Conservation (phyloP, 2,329 filamentous ascomycete species). For the Hypoxylon sp. region DNA sequence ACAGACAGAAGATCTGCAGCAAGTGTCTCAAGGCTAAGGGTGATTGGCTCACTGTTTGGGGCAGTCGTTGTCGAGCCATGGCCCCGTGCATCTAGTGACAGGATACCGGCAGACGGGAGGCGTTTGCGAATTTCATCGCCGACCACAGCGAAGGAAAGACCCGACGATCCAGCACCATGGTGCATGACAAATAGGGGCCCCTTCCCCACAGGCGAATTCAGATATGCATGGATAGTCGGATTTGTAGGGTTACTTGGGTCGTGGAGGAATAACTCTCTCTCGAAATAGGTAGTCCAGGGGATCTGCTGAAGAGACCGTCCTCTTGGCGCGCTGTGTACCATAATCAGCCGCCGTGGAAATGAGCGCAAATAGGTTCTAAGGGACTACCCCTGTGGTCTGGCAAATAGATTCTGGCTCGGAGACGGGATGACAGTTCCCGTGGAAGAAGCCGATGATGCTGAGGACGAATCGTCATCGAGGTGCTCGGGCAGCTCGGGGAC, state of each 20-base stretch:
- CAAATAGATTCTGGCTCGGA: conserved; percentile 79
- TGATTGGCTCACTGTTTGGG: conserved; percentile 60
- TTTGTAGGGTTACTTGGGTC: conserved; percentile 58
- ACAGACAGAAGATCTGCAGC: conserved; percentile 79
- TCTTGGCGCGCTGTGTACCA: conserved; percentile 60
- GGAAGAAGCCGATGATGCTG: conserved; percentile 89
- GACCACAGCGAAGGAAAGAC: conserved; percentile 89
- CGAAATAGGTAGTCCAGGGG: conserved; percentile 92
- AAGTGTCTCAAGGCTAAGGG: conserved; percentile 81
- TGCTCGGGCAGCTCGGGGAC: conserved; percentile 62
- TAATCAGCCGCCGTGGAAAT: conserved; percentile 47
- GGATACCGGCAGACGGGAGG: conserved; percentile 83
- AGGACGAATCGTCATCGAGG: conserved; percentile 77
- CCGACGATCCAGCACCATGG: conserved; percentile 94
- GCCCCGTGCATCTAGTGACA: conserved; percentile 87
- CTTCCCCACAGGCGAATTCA: conserved; percentile 82
- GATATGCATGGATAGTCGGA: conserved; percentile 85
- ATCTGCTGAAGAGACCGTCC: conserved; percentile 74
- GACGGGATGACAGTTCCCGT: conserved; percentile 92
- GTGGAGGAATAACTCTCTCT: conserved; percentile 84
- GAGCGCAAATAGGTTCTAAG: conserved; percentile 36
- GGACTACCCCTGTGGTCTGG: conserved; percentile 76
- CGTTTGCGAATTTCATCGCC: conserved; percentile 81
- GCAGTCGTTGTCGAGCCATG: conserved; percentile 80
- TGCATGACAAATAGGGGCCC: conserved; percentile 93